A percentile compares a stretch with the other conserved stretches of the same genome.
These are phyloP conservation scores for Aspergillus sp. DNA, from an alignment of 2,329 filamentous ascomycete genomes.

Conservation along the genomic window DNA sequence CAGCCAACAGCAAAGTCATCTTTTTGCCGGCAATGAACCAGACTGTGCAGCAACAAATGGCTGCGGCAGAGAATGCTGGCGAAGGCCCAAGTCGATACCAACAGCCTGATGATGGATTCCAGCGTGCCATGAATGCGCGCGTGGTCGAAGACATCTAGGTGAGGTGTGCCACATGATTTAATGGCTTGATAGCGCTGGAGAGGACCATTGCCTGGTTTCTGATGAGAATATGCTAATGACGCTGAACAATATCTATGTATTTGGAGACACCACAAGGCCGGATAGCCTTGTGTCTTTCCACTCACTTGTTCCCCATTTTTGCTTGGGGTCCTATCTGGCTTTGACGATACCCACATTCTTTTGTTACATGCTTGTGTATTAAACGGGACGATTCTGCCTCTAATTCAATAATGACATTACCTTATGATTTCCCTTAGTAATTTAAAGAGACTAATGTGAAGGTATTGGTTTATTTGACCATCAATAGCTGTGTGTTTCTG, in stretches of 20 bases:
- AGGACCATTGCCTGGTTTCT: background rate
- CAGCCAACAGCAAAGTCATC: constrained; percentile 82
- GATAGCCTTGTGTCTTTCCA: constrained; percentile 9
- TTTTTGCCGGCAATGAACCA: constrained; percentile 71
- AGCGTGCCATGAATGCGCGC: constrained; percentile 77
- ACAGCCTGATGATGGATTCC: constrained; percentile 64
- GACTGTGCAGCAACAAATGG: constrained; percentile 55
- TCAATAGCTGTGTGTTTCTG: background rate
- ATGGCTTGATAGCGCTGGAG: constrained; percentile 11
- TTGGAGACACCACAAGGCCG: background rate
- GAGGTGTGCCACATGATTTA: background rate
- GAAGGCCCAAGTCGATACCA: constrained; percentile 58
- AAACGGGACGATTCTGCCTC: too few species aligned
- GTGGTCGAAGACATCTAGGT: constrained; percentile 82
- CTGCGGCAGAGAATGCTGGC: constrained; percentile 52
- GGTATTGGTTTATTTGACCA: background rate
- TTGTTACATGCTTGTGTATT: constrained; percentile 10
- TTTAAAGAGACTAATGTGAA: background rate
- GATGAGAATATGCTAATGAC: constrained; percentile 18
- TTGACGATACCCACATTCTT: constrained; percentile 39
- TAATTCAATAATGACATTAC: background rate
- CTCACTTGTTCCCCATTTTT: constrained; percentile 15
- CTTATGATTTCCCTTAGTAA: background rate
- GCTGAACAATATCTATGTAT: background rate
- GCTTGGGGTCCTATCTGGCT: constrained; percentile 17